Evolutionary conservation across 345 rosid species (phyloP).

Genomic region (Eucalyptus globulus): DNA sequence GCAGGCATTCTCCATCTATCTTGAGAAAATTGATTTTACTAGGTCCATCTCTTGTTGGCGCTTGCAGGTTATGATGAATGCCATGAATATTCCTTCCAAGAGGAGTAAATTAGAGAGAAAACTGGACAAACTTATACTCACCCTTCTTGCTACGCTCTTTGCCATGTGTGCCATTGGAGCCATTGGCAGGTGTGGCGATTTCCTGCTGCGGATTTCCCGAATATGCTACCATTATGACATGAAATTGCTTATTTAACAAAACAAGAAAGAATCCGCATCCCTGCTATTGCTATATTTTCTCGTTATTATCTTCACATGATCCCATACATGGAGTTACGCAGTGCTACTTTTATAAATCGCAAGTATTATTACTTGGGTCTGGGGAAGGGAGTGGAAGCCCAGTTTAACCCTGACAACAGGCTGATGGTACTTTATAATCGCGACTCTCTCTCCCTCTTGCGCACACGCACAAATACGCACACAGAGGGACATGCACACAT

Average conservation of each 20-base stretch:
- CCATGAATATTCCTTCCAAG: slow-evolving; percentile 97
- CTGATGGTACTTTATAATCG: no score
- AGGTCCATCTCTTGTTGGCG: not conserved
- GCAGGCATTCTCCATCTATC: not conserved
- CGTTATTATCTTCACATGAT: no score
- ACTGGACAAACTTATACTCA: slow-evolving; percentile 88
- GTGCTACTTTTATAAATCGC: no score
- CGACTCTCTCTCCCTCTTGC: no score
- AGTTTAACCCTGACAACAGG: no score
- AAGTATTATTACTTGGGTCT: no score
- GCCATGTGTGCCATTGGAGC: slow-evolving; percentile 91
- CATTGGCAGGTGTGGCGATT: slow-evolving; percentile 56
- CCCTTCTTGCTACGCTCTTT: slow-evolving; percentile 73
- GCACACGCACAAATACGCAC: no score
- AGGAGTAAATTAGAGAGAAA: slow-evolving; percentile 98
- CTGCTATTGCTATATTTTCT: no score
- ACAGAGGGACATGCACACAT: no score
- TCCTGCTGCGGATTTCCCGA: not conserved
- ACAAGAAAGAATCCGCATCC: no score
- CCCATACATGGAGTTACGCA: no score
- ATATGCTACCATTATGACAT: not conserved
- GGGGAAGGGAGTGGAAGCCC: no score
- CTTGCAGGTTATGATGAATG: slow-evolving; percentile 96
- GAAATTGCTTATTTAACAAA: not conserved
- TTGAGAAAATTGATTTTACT: not conserved